Percentiles rank a stretch among this genome's conserved stretches.
These are phyloP conservation scores for Pleodorina starrii DNA, from an alignment of 139 green algal species.

Conservation along the genomic window DNA sequence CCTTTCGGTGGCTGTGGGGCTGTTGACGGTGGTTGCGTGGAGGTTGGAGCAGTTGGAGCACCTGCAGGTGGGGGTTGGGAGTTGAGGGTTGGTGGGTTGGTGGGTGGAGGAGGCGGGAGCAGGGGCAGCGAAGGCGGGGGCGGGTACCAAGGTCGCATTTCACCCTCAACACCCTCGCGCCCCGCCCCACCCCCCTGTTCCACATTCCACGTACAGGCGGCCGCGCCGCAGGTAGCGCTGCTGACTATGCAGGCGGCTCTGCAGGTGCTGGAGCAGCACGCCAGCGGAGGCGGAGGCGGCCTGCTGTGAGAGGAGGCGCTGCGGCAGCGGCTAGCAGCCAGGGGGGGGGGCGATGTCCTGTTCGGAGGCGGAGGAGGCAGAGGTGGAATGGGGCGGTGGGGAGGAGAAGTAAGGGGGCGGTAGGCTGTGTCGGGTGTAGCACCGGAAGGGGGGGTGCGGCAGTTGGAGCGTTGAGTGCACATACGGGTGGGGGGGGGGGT, in stretches of 20 bases:
- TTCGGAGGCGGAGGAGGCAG: too few species aligned
- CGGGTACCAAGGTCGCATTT: too few species aligned
- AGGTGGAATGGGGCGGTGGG: too few species aligned
- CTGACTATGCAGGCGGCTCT: slow-evolving; percentile 39
- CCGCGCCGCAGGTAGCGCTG: neutral
- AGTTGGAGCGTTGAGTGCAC: too few species aligned
- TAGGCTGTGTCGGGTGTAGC: too few species aligned
- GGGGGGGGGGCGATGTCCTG: too few species aligned
- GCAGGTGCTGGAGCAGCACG: slow-evolving; percentile 31
- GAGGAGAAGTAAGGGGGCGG: too few species aligned
- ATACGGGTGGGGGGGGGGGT: too few species aligned
- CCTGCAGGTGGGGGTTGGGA: neutral
- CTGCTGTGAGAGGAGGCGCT: neutral
- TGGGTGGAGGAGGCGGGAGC: neutral
- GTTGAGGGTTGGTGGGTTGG: too few species aligned
- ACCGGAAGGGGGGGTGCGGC: too few species aligned
- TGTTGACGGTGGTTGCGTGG: slow-evolving; percentile 83
- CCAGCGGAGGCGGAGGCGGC: neutral
- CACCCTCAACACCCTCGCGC: too few species aligned
- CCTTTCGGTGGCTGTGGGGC: slow-evolving; percentile 68
- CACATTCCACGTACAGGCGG: slow-evolving; percentile 2
- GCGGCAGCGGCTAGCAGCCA: neutral
- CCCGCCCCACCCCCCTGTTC: neutral
- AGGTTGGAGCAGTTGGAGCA: slow-evolving; percentile 46
- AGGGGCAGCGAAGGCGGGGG: too few species aligned